Conservation (phyloP, 257 asterid genomes). For the Ocimum tenuiflorum region DNA sequence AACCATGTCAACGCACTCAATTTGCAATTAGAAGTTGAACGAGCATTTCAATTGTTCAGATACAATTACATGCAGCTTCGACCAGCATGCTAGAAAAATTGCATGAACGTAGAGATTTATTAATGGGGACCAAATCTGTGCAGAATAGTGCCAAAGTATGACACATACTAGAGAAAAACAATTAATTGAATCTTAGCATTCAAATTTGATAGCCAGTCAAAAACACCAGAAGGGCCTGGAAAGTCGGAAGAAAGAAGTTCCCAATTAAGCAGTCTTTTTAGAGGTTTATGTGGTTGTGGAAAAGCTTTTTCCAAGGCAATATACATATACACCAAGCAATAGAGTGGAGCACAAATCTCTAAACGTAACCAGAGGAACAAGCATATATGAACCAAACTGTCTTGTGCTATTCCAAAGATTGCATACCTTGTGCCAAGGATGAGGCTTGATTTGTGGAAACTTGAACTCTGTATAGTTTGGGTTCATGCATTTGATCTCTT, state of each 20-base stretch:
- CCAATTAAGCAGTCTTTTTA: not conserved
- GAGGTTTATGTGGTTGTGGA: not conserved
- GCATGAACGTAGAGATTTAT: not conserved
- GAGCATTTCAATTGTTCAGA: constrained; percentile 15
- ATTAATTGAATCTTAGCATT: not conserved
- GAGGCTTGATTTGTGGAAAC: constrained; percentile 96
- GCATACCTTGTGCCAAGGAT: constrained; percentile 96
- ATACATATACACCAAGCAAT: not conserved
- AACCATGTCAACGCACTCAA: constrained; percentile 8
- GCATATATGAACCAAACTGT: not conserved
- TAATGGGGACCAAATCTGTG: not conserved
- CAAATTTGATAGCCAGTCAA: not conserved
- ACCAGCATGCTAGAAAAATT: constrained; percentile 13
- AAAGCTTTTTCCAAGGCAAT: not conserved
- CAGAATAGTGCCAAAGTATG: not conserved
- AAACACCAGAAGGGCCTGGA: not conserved
- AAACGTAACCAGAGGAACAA: not conserved
- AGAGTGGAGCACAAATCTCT: not conserved
- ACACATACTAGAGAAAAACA: not conserved
- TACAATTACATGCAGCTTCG: constrained; percentile 1
- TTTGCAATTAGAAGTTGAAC: not conserved
- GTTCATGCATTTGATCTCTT: constrained; percentile 97
- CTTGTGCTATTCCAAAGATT: constrained; percentile 6
- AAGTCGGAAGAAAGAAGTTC: not conserved
- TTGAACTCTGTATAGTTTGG: constrained; percentile 90